Evolutionary conservation across 108 stramenopile genomes (phyloP).

Genomic region (Cafeteria roenbergensis): DNA sequence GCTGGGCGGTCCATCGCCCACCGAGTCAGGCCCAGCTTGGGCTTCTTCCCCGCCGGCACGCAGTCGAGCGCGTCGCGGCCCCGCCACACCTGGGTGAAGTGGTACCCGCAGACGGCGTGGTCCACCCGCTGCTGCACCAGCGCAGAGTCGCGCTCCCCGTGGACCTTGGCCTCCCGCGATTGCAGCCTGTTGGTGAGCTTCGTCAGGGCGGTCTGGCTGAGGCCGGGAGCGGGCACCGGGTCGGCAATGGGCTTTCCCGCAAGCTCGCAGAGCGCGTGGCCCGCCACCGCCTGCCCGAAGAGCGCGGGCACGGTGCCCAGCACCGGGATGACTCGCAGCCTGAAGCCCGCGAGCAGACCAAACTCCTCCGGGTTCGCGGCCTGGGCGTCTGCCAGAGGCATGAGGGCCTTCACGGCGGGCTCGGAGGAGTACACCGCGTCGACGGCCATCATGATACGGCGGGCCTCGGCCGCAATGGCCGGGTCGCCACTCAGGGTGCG

Average conservation of each 20-base stretch:
- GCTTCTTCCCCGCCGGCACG: neutral
- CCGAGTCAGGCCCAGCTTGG: neutral
- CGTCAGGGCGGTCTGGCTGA: neutral
- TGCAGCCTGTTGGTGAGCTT: no score
- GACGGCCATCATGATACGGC: no score
- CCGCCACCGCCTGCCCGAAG: conserved; percentile 79
- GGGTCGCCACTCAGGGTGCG: no score
- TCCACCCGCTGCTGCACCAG: neutral
- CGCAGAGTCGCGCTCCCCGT: neutral
- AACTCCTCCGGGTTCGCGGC: conserved; percentile 41
- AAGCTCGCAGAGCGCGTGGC: conserved; percentile 70
- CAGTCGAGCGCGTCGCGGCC: neutral
- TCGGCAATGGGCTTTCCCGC: conserved; percentile 66
- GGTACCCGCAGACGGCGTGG: neutral
- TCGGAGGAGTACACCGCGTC: conserved; percentile 18
- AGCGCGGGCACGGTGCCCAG: conserved; percentile 88
- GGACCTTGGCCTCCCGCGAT: neutral
- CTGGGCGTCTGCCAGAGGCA: conserved; percentile 19
- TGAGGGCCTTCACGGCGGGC: neutral
- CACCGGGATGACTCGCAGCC: conserved; percentile 88
- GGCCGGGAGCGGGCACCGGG: neutral
- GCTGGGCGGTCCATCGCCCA: neutral
- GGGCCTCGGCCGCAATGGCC: no score
- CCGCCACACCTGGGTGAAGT: neutral
- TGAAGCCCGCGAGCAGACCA: conserved; percentile 80